Evolutionary conservation across 225 moss, liverwort and hornwort genomes (phyloP), one percentile per base, ranked within the genome.

Genomic region (Rhytidiadelphus loreus): DNA sequence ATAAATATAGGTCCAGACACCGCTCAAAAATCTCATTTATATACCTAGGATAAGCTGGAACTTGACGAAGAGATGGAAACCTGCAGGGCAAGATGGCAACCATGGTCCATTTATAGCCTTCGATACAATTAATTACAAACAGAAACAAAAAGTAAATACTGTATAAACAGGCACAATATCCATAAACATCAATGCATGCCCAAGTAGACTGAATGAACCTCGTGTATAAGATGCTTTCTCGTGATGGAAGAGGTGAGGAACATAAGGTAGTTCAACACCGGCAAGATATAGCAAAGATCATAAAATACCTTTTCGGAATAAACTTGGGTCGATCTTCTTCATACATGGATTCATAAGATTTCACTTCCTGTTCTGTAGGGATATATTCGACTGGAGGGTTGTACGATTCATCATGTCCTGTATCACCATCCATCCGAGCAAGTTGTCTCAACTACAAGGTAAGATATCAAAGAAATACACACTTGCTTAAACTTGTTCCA

Each of bases 241-340:
- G 44, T 16, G 72, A 83, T 53, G 29, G 28, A 80, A 79, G 32
- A 59, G 62, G 80, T 30, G 41, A 87, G 83, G 66, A 81, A 63
- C 19, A 44, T 17, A 64, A 26, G 79, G 56, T 41, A 46, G 48
- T 59, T 75, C 35, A n/a, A 56, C 61, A 89, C 50, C 76, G 55
- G 43, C 23, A 90, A 70, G 44, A 74, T 28, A 46, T 8, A 21
- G 33, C 58, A 84, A 81, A 81, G 55, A 55, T 63, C n/a, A 80
- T 58, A 83, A 91, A 77, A 48, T 92, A 97, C 98, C 93, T 91
- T 76, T 68, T 92, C 22, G 99, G 99, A n/a, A 99, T 93, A 83
- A 93, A 99, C 86, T 99, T 99, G 80, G 99, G 99, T 30, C 99
- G 92, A 92, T 99, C 99, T 95, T 99, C 99, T 93, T 97, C 99